Base-by-base conservation (phyloP, 352 stramenopile species). In the Phytophthora colocasiae region DNA sequence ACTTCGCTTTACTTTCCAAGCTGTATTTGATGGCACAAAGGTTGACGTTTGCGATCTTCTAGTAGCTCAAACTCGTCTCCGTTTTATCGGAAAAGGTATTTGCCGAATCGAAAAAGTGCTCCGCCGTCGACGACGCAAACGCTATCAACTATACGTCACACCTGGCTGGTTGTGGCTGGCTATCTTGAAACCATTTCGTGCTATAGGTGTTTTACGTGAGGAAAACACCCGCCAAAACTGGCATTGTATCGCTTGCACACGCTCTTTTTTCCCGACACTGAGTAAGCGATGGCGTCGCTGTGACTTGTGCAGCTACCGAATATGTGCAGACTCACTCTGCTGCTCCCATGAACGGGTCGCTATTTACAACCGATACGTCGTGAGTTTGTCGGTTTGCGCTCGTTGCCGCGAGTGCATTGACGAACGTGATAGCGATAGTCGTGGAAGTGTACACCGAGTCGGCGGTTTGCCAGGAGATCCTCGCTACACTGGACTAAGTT, bases 301-400 rank as follows among this genome's bases (percentile, higher is more conserved):
- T 36, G 64, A 71, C 32, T 39, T 77, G 45, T 77, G 65, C 32
- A 65, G 59, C 10, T 77, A 77, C 45, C 58, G 65, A 56, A 67
- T 74, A 19, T 77, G 69, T 48, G 34, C 40, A 31, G 52, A 64
- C 11, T 48, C 63, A 2, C 49, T 48, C 11, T 77, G 69, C 22
- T 77, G 65, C 22, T 68, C 65, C 9, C 56, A 63, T 12, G 69
- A 73, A 14, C 64, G 62, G 10, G 64, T 77, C 15, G 69, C 69
- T 19, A 70, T 77, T 17, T 77, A 77, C 69, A 74, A 64, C 29
- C 69, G 69, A 39, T 74, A 77, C 46, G 55, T 77, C 3, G 64
- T 58, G 0, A 47, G 59, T 0, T 54, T 77, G 34, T 50, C 66
- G 5, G 65, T 77, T 1, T 77, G 69, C 24, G 50, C 46, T 26